Base-by-base conservation (phyloP, 108 stramenopile genomes). In the Seminavis robusta region DNA sequence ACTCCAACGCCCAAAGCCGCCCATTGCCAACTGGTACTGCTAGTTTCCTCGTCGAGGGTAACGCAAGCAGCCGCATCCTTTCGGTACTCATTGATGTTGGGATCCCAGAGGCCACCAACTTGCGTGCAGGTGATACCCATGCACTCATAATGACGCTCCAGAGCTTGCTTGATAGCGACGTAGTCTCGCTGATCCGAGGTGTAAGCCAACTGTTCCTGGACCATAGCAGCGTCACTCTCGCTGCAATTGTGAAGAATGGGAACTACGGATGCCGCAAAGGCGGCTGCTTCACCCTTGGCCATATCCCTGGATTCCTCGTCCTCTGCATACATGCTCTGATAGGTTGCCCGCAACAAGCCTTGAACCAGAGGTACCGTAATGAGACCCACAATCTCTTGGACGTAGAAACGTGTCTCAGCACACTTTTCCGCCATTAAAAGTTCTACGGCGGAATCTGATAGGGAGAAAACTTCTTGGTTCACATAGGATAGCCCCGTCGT, bases 321-420 rank as follows among this genome's bases (percentile, higher is more conserved):
- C 53, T 75, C 74, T 0, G 51, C 59, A 19, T 61, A 59, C 28
- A 52, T 60, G n/a, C 53, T 47, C 37, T 78, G 67, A 62, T 88
- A 84, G 0, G 86, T 80, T 33, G 86, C 84, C 16, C 77, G 57
- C 1, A 92, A 46, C 11, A 77, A 55, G 1, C 86, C 90, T 54
- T 91, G 90, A 42, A 91, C 68, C 23, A 91, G 39, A 7, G 90
- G 90, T 24, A 92, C 41, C 39, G 60, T 47, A 86, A 88, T 86
- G 40, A 83, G 44, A 23, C 68, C 25, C 32, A 59, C 69, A 30
- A 92, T 80, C 0, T 47, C 25, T 29, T 84, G 65, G 42, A 62
- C 67, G 39, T 79, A 59, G 5, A 41, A 40, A 26, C 69, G 71
- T 6, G 75, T 79, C 4, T 61, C 60, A 7, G 17, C 49, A 52